These are phyloP conservation scores for Melaleuca alternifolia DNA, from an alignment of 345 rosid species.

Conservation along the genomic window DNA sequence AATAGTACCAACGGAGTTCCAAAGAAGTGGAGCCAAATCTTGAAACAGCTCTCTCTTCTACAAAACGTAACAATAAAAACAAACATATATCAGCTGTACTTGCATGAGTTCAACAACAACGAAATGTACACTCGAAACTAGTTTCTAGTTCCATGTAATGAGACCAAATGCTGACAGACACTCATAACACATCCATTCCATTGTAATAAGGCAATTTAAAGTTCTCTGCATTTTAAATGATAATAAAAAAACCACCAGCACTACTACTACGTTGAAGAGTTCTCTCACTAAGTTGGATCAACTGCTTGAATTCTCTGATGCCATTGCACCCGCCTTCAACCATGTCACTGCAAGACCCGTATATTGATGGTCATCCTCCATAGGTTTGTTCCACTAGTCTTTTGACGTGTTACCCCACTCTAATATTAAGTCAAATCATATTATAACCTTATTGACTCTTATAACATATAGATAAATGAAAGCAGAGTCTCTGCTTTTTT, in stretches of 20 bases:
- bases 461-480: neutral
- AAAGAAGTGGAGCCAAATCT: slow-evolving; percentile 88
- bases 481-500: neutral
- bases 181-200: slow-evolving; percentile 4
- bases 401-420: neutral
- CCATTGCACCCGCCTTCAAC: neutral
- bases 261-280: neutral
- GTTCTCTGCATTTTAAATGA: neutral
- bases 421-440: neutral
- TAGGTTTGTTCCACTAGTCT: neutral
- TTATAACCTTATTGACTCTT: neutral
- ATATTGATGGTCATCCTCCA: neutral
- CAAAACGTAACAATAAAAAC: slow-evolving; percentile 4
- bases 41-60: slow-evolving; percentile 94
- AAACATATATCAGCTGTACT: slow-evolving; percentile 27
- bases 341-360: neutral
- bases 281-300: neutral
- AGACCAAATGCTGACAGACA: slow-evolving; percentile 20
- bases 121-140: slow-evolving; percentile 14
- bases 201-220: neutral
- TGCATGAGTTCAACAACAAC: slow-evolving; percentile 37
- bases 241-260: neutral
- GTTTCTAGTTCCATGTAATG: slow-evolving; percentile 27
- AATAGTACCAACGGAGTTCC: slow-evolving; percentile 80
- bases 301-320: neutral